Percentiles rank a stretch among this genome's conserved stretches.
Evolutionary conservation across 495 filamentous ascomycete genomes (phyloP).

Genomic region (Penicillium longicatenatum): DNA sequence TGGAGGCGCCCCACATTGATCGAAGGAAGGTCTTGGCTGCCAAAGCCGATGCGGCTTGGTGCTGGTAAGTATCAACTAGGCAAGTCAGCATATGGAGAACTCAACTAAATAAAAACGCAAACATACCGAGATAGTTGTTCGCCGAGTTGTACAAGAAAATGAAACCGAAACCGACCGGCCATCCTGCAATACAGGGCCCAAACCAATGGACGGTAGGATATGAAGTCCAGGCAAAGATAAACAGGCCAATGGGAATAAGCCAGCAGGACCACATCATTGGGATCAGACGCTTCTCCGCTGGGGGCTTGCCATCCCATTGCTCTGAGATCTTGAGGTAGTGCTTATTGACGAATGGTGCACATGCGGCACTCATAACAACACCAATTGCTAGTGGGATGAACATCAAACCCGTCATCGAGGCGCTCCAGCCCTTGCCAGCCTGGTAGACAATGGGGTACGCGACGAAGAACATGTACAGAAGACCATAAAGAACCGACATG

Average conservation of each 20-base stretch:
- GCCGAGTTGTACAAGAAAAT: slow-evolving; percentile 85
- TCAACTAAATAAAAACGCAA: neutral
- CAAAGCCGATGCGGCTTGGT: slow-evolving; percentile 83
- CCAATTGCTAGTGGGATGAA: slow-evolving; percentile 76
- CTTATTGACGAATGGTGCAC: slow-evolving; percentile 72
- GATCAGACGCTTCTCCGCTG: slow-evolving; percentile 73
- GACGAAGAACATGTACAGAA: slow-evolving; percentile 85
- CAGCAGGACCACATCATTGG: slow-evolving; percentile 87
- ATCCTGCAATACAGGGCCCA: slow-evolving; percentile 71
- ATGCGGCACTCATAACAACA: slow-evolving; percentile 63
- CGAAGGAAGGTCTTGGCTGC: slow-evolving; percentile 81
- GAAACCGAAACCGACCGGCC: slow-evolving; percentile 81
- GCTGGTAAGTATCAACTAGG: slow-evolving; percentile 77
- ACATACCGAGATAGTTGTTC: slow-evolving; percentile 70
- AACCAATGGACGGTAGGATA: slow-evolving; percentile 67
- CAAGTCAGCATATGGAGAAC: slow-evolving; percentile 13
- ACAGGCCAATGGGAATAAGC: slow-evolving; percentile 73
- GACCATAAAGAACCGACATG: slow-evolving; percentile 77
- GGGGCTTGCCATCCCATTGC: slow-evolving; percentile 66
- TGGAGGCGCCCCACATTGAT: slow-evolving; percentile 74
- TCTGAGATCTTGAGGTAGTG: slow-evolving; percentile 66
- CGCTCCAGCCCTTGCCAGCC: slow-evolving; percentile 69
- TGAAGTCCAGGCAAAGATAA: slow-evolving; percentile 85
- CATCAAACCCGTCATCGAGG: slow-evolving; percentile 74
- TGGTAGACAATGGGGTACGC: slow-evolving; percentile 79